Evolutionary conservation across 1,284 basidiomycete genomes (phyloP), one percentile per base, ranked within the genome.

Genomic region (Melanopsichium pennsylvanicum): DNA sequence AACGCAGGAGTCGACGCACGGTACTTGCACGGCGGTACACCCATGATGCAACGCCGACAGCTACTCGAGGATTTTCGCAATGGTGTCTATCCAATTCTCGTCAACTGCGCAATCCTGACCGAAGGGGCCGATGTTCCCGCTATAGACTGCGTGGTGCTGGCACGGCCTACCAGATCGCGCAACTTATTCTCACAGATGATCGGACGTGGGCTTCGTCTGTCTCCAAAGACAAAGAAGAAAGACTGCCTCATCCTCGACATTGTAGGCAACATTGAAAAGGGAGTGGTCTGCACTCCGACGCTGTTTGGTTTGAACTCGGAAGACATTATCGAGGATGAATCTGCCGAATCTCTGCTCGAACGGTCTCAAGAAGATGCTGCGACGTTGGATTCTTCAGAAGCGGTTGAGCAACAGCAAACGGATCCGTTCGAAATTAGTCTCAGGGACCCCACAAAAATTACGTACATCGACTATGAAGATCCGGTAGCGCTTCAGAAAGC

Each of bases 151-250:
- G 86, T 97, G 8, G 81, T 97, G 22, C 84, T 97, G 10, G 92
- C 79, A 0, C 55, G 81, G 8, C 82, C 94, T 10, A 97, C 95
- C 0, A 85, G 89, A 22, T 96, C 93, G 11, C 85, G 88, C 26
- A 97, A 95, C 79, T 82, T 96, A 8, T 93, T 94, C 72, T 87
- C 90, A 4, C 95, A 97, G 77, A 98, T 97, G 93, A 92, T 97
- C 69, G 95, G 94, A 0, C 86, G 95, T 46, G 94, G 95, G 8
- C 89, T 97, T 85, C 86, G 95, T 51, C 84, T 91, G 22, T 93
- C 90, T 0, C 90, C 91, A 2, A 81, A 81, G 5, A 93, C 91
- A 0, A 89, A 87, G 38, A 98, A 98, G 82, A 74, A 81, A 31
- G 88, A 97, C 77, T 97, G 95, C 79, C 87, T 87, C 19, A 87